Percentiles rank a stretch among this genome's conserved stretches.
phyloP scores from a whole-genome alignment of 2,329 filamentous ascomycete genomes.

The Fusarium pininemorale region DNA sequence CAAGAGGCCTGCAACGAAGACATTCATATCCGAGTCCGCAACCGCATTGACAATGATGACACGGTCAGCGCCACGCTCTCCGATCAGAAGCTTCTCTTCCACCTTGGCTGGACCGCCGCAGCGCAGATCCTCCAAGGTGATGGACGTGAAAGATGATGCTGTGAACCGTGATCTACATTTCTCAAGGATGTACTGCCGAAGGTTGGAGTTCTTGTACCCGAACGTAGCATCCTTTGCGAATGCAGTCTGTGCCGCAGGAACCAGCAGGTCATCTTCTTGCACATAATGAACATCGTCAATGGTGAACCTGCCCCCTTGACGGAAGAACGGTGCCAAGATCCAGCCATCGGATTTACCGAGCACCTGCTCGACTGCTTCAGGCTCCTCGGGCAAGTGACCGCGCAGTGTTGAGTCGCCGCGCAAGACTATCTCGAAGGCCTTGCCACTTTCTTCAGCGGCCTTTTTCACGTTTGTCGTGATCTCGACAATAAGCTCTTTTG shows the following conservation, averaged over 20 bases:
- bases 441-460: neutral
- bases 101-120: neutral
- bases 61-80: neutral
- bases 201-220: conserved; percentile 62
- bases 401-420: neutral
- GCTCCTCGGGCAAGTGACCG: neutral
- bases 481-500: neutral
- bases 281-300: neutral
- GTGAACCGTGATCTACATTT: conserved; percentile 57
- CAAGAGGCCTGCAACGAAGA: conserved; percentile 61
- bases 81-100: neutral
- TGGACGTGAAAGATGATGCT: conserved; percentile 45
- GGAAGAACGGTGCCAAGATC: neutral
- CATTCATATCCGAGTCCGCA: conserved; percentile 63
- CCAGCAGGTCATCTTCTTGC: rapidly evolving
- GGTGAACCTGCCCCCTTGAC: neutral
- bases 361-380: rapidly evolving
- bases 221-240: conserved; percentile 66
- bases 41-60: conserved; percentile 61
- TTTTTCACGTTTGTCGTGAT: neutral
- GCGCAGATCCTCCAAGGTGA: neutral
- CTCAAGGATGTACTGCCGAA: conserved; percentile 57
- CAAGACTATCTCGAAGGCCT: neutral
- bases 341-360: neutral
- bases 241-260: neutral